A percentile compares a stretch with the other conserved stretches of the same genome.
Conservation (phyloP, 108 stramenopile genomes). For the Nitzschia sp. region DNA sequence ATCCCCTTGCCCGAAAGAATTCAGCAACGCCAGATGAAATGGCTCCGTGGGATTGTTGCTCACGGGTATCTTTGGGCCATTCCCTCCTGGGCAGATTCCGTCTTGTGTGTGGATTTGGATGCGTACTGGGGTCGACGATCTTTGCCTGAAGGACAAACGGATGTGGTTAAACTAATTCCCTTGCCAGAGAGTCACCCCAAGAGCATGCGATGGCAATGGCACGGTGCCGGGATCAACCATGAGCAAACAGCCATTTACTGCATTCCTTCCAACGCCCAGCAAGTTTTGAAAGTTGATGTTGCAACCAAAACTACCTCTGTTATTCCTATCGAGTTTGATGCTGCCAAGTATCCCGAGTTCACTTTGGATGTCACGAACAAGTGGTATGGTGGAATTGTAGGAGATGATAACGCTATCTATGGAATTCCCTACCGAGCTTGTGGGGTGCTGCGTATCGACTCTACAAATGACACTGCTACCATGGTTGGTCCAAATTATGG, state of each 20-base stretch:
- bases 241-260: constrained; percentile 79
- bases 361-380: constrained; percentile 58
- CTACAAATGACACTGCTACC: constrained; percentile 50
- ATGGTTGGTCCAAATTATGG: constrained; percentile 72
- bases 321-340: constrained; percentile 49
- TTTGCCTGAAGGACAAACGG: constrained; percentile 32
- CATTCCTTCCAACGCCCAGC: constrained; percentile 75
- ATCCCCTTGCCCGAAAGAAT: constrained; percentile 61
- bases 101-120: constrained; percentile 67
- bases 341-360: constrained; percentile 45
- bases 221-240: constrained; percentile 76
- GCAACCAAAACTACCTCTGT: constrained; percentile 59
- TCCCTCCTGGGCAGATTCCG: constrained; percentile 63
- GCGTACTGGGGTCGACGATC: constrained; percentile 54
- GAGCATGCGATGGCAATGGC: constrained; percentile 77
- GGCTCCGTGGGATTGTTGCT: constrained; percentile 73
- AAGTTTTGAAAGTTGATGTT: constrained; percentile 76
- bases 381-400: constrained; percentile 76
- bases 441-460: constrained; percentile 67
- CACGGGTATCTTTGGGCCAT: constrained; percentile 79
- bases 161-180: constrained; percentile 41
- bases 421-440: constrained; percentile 72
- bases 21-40: constrained; percentile 61
- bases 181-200: constrained; percentile 49
- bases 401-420: constrained; percentile 75